A percentile compares a stretch with the other conserved stretches of the same genome.
phyloP scores from a whole-genome alignment of 768 basidiomycete species.

The Pleurotus pulmonarius region DNA sequence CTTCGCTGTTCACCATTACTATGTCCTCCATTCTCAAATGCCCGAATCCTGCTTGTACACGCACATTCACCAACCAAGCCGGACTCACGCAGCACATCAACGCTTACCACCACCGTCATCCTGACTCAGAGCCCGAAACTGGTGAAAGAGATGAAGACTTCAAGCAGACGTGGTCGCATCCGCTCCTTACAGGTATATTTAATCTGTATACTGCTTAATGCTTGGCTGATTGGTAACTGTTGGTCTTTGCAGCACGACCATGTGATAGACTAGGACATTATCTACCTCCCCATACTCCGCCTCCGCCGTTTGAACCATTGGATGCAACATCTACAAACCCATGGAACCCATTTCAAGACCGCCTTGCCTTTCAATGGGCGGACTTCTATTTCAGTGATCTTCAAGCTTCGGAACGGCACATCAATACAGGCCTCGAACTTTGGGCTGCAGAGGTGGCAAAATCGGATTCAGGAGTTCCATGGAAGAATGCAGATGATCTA shows the following conservation, averaged over 20 bases:
- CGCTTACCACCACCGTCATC: neutral
- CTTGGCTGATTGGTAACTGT: neutral
- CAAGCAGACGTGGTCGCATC: neutral
- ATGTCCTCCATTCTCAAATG: neutral
- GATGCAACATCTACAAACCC: slow-evolving; percentile 9
- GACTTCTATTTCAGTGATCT: slow-evolving; percentile 20
- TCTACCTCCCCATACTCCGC: slow-evolving; percentile 1
- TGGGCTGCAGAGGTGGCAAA: slow-evolving; percentile 19
- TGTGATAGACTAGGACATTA: neutral
- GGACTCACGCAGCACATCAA: neutral
- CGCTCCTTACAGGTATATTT: neutral
- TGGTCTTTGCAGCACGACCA: neutral
- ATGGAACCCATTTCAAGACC: slow-evolving; percentile 23
- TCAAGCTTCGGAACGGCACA: slow-evolving; percentile 18
- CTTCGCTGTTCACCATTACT: too few species aligned
- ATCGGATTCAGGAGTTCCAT: slow-evolving; percentile 12
- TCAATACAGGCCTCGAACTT: slow-evolving; percentile 18
- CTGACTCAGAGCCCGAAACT: neutral
- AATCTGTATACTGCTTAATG: neutral
- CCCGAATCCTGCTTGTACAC: neutral
- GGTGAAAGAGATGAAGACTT: neutral
- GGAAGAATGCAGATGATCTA: slow-evolving; percentile 16
- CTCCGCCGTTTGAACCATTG: neutral
- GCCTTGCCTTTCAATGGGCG: slow-evolving; percentile 24
- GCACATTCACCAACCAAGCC: neutral